These are phyloP conservation scores for Exophiala viscosa DNA, from an alignment of 2,329 filamentous ascomycete species.

Conservation along the genomic window DNA sequence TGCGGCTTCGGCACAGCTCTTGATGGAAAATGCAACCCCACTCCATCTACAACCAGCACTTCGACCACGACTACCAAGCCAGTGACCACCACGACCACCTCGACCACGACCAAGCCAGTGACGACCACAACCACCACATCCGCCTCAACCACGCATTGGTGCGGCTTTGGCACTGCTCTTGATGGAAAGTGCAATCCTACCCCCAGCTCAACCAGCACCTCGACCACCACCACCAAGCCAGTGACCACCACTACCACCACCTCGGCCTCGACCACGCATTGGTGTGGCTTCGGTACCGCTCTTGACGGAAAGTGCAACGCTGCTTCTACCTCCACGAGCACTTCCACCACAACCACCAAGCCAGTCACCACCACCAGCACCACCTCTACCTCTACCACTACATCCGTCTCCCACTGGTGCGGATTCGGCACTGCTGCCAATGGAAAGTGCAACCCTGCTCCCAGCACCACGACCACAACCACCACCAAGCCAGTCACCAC, in stretches of 20 bases:
- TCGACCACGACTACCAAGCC: not conserved
- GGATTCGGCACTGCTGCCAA: slow-evolving; percentile 9
- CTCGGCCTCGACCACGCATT: not conserved
- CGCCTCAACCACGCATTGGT: slow-evolving; percentile 9
- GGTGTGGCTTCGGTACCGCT: slow-evolving; percentile 15
- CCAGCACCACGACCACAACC: not conserved
- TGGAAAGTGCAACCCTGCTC: slow-evolving; percentile 5
- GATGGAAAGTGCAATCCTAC: slow-evolving; percentile 12
- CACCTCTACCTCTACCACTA: slow-evolving; percentile 4
- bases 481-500: slow-evolving; percentile 4
- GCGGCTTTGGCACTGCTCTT: slow-evolving; percentile 17
- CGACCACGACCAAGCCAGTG: slow-evolving; percentile 10
- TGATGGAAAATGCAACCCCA: slow-evolving; percentile 12
- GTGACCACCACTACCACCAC: too few species aligned
- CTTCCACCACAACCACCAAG: not conserved
- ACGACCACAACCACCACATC: slow-evolving; percentile 9
- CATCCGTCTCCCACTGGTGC: slow-evolving; percentile 3
- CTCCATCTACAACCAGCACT: slow-evolving; percentile 4
- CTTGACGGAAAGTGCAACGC: slow-evolving; percentile 9
- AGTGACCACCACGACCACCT: not conserved
- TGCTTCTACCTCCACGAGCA: slow-evolving; percentile 3
- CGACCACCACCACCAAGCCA: slow-evolving; percentile 1
- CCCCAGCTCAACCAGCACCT: not conserved
- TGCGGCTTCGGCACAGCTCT: slow-evolving; percentile 17
- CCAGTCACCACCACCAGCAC: not conserved